Conservation (phyloP, 179 eudicot genomes). For the Corrigiola litoralis region DNA sequence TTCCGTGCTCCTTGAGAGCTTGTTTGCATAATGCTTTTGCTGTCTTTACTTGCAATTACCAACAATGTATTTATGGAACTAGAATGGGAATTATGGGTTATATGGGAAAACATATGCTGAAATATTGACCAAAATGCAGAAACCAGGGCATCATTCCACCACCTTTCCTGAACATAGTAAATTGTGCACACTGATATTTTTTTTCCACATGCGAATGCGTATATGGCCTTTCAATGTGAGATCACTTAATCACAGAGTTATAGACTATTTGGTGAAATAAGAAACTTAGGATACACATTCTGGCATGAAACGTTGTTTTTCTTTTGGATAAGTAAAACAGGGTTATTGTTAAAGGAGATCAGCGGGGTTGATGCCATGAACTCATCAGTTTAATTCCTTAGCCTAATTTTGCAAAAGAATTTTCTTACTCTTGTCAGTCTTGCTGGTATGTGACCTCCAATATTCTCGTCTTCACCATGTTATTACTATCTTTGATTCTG, state of each 20-base stretch:
- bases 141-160: neutral
- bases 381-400: no score
- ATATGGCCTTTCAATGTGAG: neutral
- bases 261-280: neutral
- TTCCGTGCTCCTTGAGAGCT: neutral
- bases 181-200: neutral
- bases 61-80: neutral
- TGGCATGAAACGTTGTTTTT: no score
- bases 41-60: neutral
- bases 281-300: neutral
- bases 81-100: no score
- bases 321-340: no score
- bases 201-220: neutral
- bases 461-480: no score
- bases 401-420: no score
- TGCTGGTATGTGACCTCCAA: no score
- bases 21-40: neutral
- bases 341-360: no score
- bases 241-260: neutral
- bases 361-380: no score
- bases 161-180: no score
- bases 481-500: no score
- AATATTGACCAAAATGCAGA: neutral
- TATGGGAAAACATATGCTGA: neutral
- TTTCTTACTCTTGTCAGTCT: no score